Evolutionary conservation across 139 green algal genomes (phyloP), one percentile per base, ranked within the genome.

Genomic region (Eudorina sp.): DNA sequence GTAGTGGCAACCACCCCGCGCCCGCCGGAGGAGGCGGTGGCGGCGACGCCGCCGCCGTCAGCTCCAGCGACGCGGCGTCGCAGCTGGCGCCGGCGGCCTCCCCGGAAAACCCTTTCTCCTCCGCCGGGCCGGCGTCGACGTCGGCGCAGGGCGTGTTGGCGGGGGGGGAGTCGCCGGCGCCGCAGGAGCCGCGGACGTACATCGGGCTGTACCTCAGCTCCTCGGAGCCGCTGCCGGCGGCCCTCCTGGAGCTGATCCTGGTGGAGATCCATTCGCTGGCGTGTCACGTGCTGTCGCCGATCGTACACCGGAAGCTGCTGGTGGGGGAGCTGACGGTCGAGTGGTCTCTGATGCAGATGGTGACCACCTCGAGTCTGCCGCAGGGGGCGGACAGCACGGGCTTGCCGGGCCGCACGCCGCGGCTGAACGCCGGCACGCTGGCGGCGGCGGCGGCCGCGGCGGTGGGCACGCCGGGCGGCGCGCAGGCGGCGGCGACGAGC

Each of bases 281-380:
- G 38, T 85, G 78, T 51, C 58, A 85, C 55, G 58, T 85, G 78
- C 78, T 85, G 78, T 85, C 78, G 40, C 78, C 78, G 53, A 23
- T 85, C 23, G 78, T 85, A 27, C 78, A 85, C 41, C 80, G 80
- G 18, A 86, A 86, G 80, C 40, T 86, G 60, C 29, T 86, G 80
- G 80, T 46, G 14, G 80, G 80, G 53, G 80, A 86, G 43, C 80
- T 86, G 58, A n/a, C 60, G 45, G 58, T 86, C n/a, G 80, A 86
- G 58, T 86, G 80, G 80, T 62, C 60, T 41, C 60, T 86, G 1
- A 86, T 86, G 80, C 80, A 86, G 80, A 76, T 75, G 60, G 80
- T 86, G 13, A 86, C 80, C 21, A 77, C 36, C 29, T 64, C 41
- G 5, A 86, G 45, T n/a, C 80, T 86, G 58, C 80, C 80, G 38